Percentiles rank a stretch among this genome's conserved stretches.
These are phyloP conservation scores for Trametes polyzona DNA, from an alignment of 1,284 basidiomycete species.

Conservation along the genomic window DNA sequence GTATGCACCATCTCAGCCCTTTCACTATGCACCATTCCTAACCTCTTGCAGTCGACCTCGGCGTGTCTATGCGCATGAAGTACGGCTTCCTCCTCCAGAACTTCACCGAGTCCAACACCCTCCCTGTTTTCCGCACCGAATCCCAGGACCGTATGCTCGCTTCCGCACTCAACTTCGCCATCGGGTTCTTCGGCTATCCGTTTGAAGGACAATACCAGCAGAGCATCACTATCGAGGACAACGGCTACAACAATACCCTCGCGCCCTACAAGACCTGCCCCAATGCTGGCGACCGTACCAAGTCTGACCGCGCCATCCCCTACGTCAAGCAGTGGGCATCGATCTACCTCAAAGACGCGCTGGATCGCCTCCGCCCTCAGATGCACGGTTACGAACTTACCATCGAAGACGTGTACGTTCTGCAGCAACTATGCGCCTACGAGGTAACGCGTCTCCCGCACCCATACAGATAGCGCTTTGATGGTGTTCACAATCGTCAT, in stretches of 20 bases:
- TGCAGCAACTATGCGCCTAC: constrained; percentile 85
- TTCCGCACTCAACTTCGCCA: constrained; percentile 83
- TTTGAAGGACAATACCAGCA: constrained; percentile 79
- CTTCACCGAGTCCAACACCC: constrained; percentile 69
- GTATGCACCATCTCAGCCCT: constrained; percentile 37
- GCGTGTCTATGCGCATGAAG: constrained; percentile 74
- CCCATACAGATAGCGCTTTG: background rate
- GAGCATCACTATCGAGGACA: constrained; percentile 77
- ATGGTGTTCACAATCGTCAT: background rate
- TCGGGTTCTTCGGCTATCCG: constrained; percentile 88
- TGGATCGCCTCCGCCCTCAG: constrained; percentile 61
- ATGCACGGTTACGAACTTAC: constrained; percentile 69
- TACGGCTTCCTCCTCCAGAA: constrained; percentile 84
- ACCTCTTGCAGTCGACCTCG: constrained; percentile 61
- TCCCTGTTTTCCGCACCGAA: constrained; percentile 88
- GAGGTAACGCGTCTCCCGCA: constrained; percentile 60
- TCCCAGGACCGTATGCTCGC: constrained; percentile 87
- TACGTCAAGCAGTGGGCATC: constrained; percentile 68
- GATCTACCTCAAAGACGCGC: constrained; percentile 73
- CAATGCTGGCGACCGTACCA: constrained; percentile 55
- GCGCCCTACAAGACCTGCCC: constrained; percentile 77
- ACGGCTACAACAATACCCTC: constrained; percentile 79
- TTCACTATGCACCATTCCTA: background rate
- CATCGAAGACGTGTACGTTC: constrained; percentile 71
- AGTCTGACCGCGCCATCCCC: constrained; percentile 56